Base-by-base conservation (phyloP, 768 basidiomycete genomes). In the Amanita pseudoporphyria region DNA sequence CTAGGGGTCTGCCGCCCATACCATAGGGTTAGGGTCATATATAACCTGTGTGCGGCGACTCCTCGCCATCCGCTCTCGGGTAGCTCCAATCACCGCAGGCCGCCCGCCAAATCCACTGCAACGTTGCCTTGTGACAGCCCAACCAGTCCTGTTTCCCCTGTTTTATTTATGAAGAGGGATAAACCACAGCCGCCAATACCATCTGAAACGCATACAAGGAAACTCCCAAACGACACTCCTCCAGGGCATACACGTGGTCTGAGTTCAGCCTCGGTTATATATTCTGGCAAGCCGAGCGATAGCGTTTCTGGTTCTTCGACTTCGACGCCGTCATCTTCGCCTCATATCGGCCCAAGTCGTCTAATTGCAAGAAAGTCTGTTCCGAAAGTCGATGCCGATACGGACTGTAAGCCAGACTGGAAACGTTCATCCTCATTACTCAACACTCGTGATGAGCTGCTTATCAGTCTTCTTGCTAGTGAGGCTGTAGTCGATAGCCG, bases 401-500 rank as follows among this genome's bases (percentile, higher is more conserved):
- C 58, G n/a, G 68, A 68, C 30, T 65, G 65, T 64, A 74, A 74
- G 40, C 55, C 58, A 14, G 68, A 68, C 26, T 65, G 66, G 65
- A 74, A 74, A 55, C 71, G 71, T 16, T 58, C 67, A 9, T 76
- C 76, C 6, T 67, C 61, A 6, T 54, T 67, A 41, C 63, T 76
- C 24, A 82, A 79, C 54, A 78, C 78, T 13, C 75, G 83, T 39
- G 92, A 96, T 58, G 88, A 93, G 54, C 76, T 98, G 40, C 74
- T 97, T 54, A 76, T 96, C 62, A 87, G 87, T 62, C 74, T 99
- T 35, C 70, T 98, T 55, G 87, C 93, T 36, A 92, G 92, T 48
- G 92, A 97, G 65, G 95, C 95, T 4, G 79, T 89, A 36, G 82
- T 97, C n/a, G 92, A 97, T 58, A 88, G 88, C 58, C 81, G 86